Conservation (phyloP, 768 basidiomycete species). For the Panellus pusillus region DNA sequence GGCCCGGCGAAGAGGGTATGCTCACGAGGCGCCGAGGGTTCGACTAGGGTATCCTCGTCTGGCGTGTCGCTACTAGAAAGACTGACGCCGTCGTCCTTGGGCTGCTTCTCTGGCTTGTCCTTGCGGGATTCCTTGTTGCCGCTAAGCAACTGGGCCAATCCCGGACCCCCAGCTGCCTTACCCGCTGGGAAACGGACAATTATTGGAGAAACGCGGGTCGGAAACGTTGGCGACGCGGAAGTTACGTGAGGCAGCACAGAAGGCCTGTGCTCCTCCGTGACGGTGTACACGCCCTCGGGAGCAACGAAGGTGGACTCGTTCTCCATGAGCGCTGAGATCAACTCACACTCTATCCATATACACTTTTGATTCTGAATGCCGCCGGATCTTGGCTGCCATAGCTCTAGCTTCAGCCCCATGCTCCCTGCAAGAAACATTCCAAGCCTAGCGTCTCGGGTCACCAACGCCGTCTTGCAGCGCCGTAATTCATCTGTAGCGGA, state of each 20-base stretch:
- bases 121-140: conserved; percentile 67
- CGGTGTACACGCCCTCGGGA: conserved; percentile 86
- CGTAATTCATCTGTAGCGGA: conserved; percentile 58
- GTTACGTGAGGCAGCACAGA: conserved; percentile 41
- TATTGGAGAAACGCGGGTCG: conserved; percentile 63
- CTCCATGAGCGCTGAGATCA: conserved; percentile 50
- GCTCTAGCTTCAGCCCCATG: conserved; percentile 30
- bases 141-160: conserved; percentile 67
- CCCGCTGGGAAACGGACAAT: conserved; percentile 60
- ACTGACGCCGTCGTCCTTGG: conserved; percentile 62
- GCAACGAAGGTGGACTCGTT: conserved; percentile 84
- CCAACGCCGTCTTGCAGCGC: conserved; percentile 25
- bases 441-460: conserved; percentile 16
- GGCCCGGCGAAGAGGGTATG: conserved; percentile 63
- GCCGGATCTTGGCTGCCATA: conserved; percentile 42
- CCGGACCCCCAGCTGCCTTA: conserved; percentile 57
- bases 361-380: no score
- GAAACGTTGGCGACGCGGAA: conserved; percentile 43
- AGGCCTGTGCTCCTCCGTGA: conserved; percentile 84
- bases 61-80: conserved; percentile 82
- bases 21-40: conserved; percentile 36
- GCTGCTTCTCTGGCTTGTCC: conserved; percentile 35
- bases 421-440: conserved; percentile 30
- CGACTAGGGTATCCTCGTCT: conserved; percentile 51
- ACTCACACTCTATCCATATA: no score